A percentile compares a stretch with the other conserved stretches of the same genome.
Conservation (phyloP, 2,329 filamentous ascomycete genomes). For the Coleophoma crateriformis region DNA sequence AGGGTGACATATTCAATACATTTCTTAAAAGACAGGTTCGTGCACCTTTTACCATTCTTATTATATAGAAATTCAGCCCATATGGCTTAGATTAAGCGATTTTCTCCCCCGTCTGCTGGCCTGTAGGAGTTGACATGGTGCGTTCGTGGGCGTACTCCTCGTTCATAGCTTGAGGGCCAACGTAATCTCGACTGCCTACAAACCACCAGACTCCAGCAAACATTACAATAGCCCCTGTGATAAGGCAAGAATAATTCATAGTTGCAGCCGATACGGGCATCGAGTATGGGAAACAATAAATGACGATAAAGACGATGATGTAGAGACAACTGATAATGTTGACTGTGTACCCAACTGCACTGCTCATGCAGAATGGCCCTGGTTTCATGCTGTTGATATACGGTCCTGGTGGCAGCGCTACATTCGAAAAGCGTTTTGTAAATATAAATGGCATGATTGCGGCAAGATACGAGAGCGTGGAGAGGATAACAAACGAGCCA, state of each 20-base stretch:
- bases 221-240: slow-evolving; percentile 35
- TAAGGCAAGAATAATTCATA: slow-evolving; percentile 48
- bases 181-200: slow-evolving; percentile 17
- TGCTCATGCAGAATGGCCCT: slow-evolving; percentile 53
- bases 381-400: slow-evolving; percentile 24
- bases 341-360: slow-evolving; percentile 40
- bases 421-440: slow-evolving; percentile 26
- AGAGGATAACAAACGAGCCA: slow-evolving; percentile 50
- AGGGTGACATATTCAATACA: too few relatives aligned
- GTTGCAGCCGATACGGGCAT: slow-evolving; percentile 36
- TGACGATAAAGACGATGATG: slow-evolving; percentile 54
- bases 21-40: too few relatives aligned
- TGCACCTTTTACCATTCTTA: too few relatives aligned
- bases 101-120: too few relatives aligned
- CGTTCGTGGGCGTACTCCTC: background rate
- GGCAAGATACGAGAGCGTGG: slow-evolving; percentile 52
- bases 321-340: slow-evolving; percentile 49
- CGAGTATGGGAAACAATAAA: slow-evolving; percentile 54
- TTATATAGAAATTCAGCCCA: background rate
- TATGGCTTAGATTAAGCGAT: background rate
- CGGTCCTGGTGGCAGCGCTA: background rate
- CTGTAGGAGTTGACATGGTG: background rate
- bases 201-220: slow-evolving; percentile 38
- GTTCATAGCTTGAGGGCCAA: slow-evolving; percentile 11
- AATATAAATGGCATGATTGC: slow-evolving; percentile 55